A percentile compares a stretch with the other conserved stretches of the same genome.
phyloP scores from a whole-genome alignment of 1,139 yeast genomes.

The Pichia sp. region DNA sequence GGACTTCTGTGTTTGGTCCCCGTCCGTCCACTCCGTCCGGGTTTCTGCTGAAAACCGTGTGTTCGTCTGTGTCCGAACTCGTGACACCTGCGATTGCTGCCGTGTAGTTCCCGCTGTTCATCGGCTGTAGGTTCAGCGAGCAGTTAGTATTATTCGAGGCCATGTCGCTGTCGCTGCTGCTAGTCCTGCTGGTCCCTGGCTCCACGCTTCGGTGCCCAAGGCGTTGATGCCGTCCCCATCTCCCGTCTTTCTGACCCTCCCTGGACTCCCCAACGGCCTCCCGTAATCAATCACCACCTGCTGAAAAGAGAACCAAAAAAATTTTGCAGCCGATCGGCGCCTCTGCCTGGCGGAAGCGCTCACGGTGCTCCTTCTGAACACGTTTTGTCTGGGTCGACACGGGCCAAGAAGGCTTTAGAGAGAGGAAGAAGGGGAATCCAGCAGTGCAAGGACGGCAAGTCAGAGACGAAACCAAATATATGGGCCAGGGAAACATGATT shows the following conservation, averaged over 20 bases:
- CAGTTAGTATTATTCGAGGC: constrained; percentile 23
- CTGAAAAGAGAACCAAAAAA: not conserved
- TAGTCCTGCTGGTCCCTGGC: not conserved
- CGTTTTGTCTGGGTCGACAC: not conserved
- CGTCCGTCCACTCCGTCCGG: not conserved
- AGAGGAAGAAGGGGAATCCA: not conserved
- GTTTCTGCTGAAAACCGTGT: not conserved
- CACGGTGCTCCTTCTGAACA: not conserved
- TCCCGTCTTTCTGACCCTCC: not conserved
- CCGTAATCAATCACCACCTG: not conserved
- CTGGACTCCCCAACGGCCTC: not conserved
- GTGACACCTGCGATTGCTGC: constrained; percentile 30
- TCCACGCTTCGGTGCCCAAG: too few relatives aligned
- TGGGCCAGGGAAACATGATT: constrained; percentile 16
- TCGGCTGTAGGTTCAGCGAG: constrained; percentile 28
- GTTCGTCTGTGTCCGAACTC: constrained; percentile 11
- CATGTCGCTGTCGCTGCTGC: constrained; percentile 11
- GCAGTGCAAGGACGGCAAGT: too few relatives aligned
- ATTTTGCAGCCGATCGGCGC: not conserved
- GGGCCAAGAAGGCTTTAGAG: not conserved
- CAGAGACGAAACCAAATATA: not conserved
- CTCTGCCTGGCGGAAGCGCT: too few relatives aligned
- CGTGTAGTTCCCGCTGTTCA: constrained; percentile 30
- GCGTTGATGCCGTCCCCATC: too few relatives aligned
- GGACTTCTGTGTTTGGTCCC: too few relatives aligned